Percentiles rank a stretch among this genome's conserved stretches.
Conservation (phyloP, 768 basidiomycete species). For the Fibroporia radiculosa region DNA sequence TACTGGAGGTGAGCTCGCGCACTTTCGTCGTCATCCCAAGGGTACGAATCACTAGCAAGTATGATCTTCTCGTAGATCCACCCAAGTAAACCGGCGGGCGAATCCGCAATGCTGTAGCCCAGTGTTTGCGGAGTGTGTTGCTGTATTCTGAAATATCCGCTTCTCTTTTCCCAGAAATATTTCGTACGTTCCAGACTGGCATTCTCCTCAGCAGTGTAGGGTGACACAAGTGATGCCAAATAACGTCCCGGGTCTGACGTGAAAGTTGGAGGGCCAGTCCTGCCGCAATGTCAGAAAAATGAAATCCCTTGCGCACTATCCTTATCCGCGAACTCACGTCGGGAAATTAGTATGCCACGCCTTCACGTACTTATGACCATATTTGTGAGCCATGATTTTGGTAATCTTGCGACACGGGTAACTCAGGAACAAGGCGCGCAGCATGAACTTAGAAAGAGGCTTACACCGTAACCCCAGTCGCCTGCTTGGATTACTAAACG, state of each 20-base stretch:
- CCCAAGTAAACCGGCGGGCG: conserved; percentile 39
- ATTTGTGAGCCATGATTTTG: conserved; percentile 24
- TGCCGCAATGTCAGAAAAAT: conserved; percentile 4
- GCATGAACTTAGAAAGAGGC: neutral
- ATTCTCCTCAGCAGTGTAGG: conserved; percentile 22
- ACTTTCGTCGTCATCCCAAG: conserved; percentile 55
- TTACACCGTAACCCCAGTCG: conserved; percentile 32
- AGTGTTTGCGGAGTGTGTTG: conserved; percentile 26
- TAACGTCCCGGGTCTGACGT: conserved; percentile 21
- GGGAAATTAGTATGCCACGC: conserved; percentile 49
- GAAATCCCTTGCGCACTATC: neutral
- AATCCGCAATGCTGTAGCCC: conserved; percentile 48
- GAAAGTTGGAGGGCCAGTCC: conserved; percentile 19
- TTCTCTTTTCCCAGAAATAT: conserved; percentile 17
- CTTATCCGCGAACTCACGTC: conserved; percentile 27
- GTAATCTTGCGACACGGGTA: conserved; percentile 34
- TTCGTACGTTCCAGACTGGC: conserved; percentile 14
- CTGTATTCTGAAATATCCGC: conserved; percentile 27
- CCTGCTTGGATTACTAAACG: conserved; percentile 40
- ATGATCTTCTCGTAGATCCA: conserved; percentile 32
- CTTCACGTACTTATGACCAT: conserved; percentile 36
- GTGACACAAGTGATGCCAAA: conserved; percentile 21
- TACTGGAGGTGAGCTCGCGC: too few species aligned
- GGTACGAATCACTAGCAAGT: conserved; percentile 36
- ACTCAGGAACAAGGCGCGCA: neutral